phyloP scores from a whole-genome alignment of 1,284 basidiomycete species.

The Vanrija pseudolonga region DNA sequence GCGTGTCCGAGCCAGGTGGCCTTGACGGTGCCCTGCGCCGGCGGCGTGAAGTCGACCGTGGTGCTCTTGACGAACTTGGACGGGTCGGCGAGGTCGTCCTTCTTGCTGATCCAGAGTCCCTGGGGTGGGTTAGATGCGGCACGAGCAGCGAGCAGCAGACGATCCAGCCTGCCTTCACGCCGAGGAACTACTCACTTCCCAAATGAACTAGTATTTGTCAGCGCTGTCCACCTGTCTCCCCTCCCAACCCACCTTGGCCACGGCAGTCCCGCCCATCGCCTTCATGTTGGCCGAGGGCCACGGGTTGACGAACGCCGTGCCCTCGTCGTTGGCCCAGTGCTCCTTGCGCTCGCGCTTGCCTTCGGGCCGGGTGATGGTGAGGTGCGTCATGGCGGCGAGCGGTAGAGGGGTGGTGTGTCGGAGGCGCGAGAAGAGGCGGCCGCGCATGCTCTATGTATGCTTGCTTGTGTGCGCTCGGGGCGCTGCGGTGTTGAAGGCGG shows the following conservation, averaged over 20 bases:
- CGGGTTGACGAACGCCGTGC: slow-evolving; percentile 50
- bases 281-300: slow-evolving; percentile 49
- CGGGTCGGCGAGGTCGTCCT: slow-evolving; percentile 27
- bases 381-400: neutral
- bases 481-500: too few relatives aligned
- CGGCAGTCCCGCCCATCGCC: slow-evolving; percentile 18
- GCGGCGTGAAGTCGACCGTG: slow-evolving; percentile 5
- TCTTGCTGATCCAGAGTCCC: slow-evolving; percentile 9
- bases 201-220: slow-evolving; percentile 14
- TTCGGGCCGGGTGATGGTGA: neutral
- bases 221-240: neutral
- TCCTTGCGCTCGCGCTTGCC: slow-evolving; percentile 7
- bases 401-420: neutral
- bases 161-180: too few relatives aligned
- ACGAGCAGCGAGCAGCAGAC: neutral
- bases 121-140: neutral
- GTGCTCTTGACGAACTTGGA: slow-evolving; percentile 6
- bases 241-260: slow-evolving; percentile 9
- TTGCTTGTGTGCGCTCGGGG: too few relatives aligned
- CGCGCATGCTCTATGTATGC: neutral
- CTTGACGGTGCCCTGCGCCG: slow-evolving; percentile 51
- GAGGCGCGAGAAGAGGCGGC: neutral
- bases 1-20: slow-evolving; percentile 71
- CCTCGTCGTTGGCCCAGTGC: slow-evolving; percentile 40
- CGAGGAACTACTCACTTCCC: slow-evolving; percentile 5